Conservation (phyloP, 768 basidiomycete genomes). For the Collybia mongolica region DNA sequence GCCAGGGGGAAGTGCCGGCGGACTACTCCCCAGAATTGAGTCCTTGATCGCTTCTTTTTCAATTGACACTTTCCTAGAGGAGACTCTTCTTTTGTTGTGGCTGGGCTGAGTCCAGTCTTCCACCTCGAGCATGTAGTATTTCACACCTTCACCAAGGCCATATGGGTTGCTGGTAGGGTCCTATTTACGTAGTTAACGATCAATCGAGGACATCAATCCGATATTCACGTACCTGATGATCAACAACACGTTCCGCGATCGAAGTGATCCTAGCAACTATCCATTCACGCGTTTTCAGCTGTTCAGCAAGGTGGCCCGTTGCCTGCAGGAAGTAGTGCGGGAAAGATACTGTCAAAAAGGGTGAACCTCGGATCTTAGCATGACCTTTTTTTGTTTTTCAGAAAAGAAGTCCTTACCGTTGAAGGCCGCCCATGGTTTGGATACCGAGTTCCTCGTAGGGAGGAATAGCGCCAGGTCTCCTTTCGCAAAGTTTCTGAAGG, state of each 20-base stretch:
- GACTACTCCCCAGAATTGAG: slow-evolving; percentile 27
- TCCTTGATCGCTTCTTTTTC: slow-evolving; percentile 37
- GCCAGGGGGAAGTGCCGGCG: slow-evolving; percentile 51
- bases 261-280: slow-evolving; percentile 91
- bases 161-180: slow-evolving; percentile 88
- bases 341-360: slow-evolving; percentile 73
- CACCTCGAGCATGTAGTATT: slow-evolving; percentile 92
- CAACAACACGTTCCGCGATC: slow-evolving; percentile 82
- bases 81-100: slow-evolving; percentile 58
- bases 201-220: neutral
- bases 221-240: slow-evolving; percentile 55
- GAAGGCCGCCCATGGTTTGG: slow-evolving; percentile 97
- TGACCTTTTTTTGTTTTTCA: neutral
- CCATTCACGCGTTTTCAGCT: slow-evolving; percentile 90
- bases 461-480: slow-evolving; percentile 95
- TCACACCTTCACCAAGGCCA: slow-evolving; percentile 82
- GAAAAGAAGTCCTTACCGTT: slow-evolving; percentile 61
- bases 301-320: slow-evolving; percentile 82
- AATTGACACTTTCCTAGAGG: slow-evolving; percentile 48
- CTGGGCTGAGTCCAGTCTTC: slow-evolving; percentile 89
- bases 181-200: slow-evolving; percentile 33
- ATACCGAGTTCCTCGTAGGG: slow-evolving; percentile 91
- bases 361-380: slow-evolving; percentile 32
- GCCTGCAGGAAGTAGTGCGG: slow-evolving; percentile 97
- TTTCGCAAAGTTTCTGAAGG: slow-evolving; percentile 92